Conservation (phyloP, 306 rosid genomes). For the Purshia tridentata region DNA sequence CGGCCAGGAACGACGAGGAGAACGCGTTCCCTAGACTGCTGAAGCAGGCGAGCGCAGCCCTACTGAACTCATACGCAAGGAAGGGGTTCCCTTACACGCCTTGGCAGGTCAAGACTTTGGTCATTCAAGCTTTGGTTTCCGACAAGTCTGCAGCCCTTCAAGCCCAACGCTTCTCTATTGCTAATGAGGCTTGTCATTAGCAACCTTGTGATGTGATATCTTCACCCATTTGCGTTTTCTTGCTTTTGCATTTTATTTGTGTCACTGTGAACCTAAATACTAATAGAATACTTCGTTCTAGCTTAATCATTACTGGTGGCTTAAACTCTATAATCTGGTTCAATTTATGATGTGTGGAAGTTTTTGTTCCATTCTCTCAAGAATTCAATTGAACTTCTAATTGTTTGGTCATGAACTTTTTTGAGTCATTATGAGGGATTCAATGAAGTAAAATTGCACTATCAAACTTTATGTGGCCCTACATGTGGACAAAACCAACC, state of each 20-base stretch:
- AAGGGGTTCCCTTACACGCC: constrained; percentile 59
- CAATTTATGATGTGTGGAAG: too few species aligned
- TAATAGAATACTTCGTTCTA: constrained; percentile 18
- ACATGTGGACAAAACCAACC: too few species aligned
- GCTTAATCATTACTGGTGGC: too few species aligned
- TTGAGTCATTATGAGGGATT: too few species aligned
- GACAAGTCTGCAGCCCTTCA: constrained; percentile 52
- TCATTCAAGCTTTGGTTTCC: constrained; percentile 68
- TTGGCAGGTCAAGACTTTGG: constrained; percentile 90
- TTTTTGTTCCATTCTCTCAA: too few species aligned
- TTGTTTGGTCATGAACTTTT: too few species aligned
- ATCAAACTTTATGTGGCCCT: too few species aligned
- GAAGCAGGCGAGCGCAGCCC: constrained; percentile 73
- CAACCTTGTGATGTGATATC: neutral
- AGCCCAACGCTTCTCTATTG: constrained; percentile 54
- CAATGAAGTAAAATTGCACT: too few species aligned
- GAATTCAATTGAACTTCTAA: too few species aligned
- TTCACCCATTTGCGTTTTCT: neutral
- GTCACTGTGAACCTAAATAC: neutral
- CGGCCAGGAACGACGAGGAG: constrained; percentile 52
- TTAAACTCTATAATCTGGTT: too few species aligned
- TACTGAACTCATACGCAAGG: constrained; percentile 72
- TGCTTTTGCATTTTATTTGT: neutral
- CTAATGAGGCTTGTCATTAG: constrained; percentile 62
- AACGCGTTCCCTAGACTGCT: constrained; percentile 52